A percentile compares a stretch with the other conserved stretches of the same genome.
phyloP scores from a whole-genome alignment of 1,139 yeast species.

The Yamadazyma triangularis region DNA sequence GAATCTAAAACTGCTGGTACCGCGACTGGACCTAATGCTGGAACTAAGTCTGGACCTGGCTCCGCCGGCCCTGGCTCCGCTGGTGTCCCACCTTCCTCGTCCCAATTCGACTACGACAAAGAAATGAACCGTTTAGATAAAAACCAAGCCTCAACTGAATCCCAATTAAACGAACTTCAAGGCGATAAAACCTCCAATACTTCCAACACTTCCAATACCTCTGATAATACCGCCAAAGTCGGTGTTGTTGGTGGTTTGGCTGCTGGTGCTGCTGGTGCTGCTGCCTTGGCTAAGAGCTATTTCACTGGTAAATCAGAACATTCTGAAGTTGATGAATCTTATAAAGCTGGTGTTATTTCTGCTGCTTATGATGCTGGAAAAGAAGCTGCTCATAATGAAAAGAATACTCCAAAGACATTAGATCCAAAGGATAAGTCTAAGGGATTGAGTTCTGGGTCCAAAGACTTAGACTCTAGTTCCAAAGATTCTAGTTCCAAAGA shows the following conservation, averaged over 20 bases:
- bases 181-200: conserved; percentile 13
- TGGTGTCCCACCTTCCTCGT: conserved; percentile 15
- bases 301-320: conserved; percentile 4
- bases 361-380: conserved; percentile 18
- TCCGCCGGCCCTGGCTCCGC: conserved; percentile 3
- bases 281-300: conserved; percentile 4
- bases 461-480: neutral
- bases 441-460: neutral
- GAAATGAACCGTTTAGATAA: conserved; percentile 20
- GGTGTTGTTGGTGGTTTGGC: conserved; percentile 11
- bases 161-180: conserved; percentile 20
- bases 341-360: conserved; percentile 14
- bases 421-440: conserved; percentile 5
- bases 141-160: conserved; percentile 21
- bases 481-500: neutral
- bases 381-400: neutral
- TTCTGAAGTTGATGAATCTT: conserved; percentile 14
- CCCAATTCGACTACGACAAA: conserved; percentile 17
- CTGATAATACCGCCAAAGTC: conserved; percentile 10
- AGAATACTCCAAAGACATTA: no score
- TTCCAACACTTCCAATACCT: conserved; percentile 12
- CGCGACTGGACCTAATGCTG: neutral
- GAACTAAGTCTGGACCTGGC: neutral
- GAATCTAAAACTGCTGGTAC: neutral
- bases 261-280: conserved; percentile 10